Evolutionary conservation across 305 asterid genomes (phyloP).

Genomic region (Stenogyne calaminthoides): DNA sequence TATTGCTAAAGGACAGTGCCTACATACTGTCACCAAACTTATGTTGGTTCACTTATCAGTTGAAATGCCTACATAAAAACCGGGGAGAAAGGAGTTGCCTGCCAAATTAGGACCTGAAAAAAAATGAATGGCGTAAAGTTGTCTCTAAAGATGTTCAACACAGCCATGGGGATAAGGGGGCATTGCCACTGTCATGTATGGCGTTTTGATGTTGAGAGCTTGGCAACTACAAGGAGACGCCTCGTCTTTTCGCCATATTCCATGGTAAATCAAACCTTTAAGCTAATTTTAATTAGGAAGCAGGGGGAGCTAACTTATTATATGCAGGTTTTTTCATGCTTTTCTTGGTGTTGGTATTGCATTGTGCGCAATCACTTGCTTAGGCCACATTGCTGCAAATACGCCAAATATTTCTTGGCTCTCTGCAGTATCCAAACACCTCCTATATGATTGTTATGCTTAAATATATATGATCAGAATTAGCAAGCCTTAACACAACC

Average conservation of each 20-base stretch:
- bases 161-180: conserved; percentile 42
- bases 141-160: conserved; percentile 45
- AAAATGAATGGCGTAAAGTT: conserved; percentile 34
- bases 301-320: neutral
- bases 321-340: conserved; percentile 62
- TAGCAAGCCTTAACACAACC: conserved; percentile 42
- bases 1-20: neutral
- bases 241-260: conserved; percentile 34
- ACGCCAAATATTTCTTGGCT: conserved; percentile 50
- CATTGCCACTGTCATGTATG: conserved; percentile 39
- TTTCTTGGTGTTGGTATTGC: conserved; percentile 56
- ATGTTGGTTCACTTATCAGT: neutral
- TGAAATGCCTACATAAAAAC: conserved; percentile 3
- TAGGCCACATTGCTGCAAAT: conserved; percentile 59
- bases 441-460: no score
- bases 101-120: neutral
- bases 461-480: no score
- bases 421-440: conserved; percentile 49
- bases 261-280: conserved; percentile 40
- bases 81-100: neutral
- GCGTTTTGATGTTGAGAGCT: conserved; percentile 45
- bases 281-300: neutral
- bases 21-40: neutral
- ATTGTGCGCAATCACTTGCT: conserved; percentile 52
- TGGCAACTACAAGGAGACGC: conserved; percentile 43